Conservation (phyloP, 73 alveolate genomes). For the Tetrahymena elliotti region DNA sequence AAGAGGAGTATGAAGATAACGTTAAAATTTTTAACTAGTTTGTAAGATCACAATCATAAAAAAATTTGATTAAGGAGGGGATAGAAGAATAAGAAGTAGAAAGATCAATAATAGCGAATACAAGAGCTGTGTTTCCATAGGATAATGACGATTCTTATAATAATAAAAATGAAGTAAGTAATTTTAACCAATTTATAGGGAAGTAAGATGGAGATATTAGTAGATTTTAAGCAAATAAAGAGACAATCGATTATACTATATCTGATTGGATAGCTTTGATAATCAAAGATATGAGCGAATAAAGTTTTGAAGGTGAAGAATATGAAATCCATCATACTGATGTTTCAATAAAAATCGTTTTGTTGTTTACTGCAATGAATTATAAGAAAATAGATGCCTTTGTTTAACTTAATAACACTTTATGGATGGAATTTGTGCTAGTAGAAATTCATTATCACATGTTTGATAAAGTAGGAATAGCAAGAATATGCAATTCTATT, state of each 20-base stretch:
- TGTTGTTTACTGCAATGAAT: not conserved
- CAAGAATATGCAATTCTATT: not conserved
- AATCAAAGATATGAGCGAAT: not conserved
- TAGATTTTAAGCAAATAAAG: not conserved
- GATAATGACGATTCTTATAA: not conserved
- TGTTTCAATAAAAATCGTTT: not conserved
- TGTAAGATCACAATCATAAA: not conserved
- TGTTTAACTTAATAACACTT: not conserved
- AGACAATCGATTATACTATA: not conserved
- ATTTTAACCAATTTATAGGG: not conserved
- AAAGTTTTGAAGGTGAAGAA: not conserved
- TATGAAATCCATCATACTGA: not conserved
- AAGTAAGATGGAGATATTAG: not conserved
- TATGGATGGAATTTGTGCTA: not conserved
- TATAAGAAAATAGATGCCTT: not conserved
- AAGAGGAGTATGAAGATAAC: not conserved
- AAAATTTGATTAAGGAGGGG: not conserved
- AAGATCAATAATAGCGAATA: not conserved
- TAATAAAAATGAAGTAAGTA: not conserved
- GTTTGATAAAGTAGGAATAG: not conserved
- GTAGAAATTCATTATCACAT: not conserved
- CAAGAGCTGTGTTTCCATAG: not conserved
- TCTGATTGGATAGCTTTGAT: not conserved
- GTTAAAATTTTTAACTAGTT: not conserved
- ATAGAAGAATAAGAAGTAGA: not conserved